These are phyloP conservation scores for Termitomyces bulborhizus DNA, from an alignment of 768 basidiomycete species.

Conservation along the genomic window DNA sequence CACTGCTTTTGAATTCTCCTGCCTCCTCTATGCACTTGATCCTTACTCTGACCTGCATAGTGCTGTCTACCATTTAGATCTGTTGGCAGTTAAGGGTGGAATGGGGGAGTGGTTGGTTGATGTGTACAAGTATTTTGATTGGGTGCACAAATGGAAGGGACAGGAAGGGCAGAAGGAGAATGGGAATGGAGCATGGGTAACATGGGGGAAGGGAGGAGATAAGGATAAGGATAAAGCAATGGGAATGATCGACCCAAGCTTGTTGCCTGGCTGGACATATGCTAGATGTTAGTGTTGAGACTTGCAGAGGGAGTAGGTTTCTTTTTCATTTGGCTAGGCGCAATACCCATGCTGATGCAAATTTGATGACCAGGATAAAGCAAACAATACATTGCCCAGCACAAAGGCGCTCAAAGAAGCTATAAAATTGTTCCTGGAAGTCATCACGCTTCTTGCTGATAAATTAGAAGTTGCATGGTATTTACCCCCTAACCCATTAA, in stretches of 20 bases:
- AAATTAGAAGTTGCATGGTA: slow-evolving; percentile 75
- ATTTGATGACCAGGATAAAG: slow-evolving; percentile 26
- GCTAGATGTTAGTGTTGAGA: slow-evolving; percentile 59
- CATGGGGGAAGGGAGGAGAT: slow-evolving; percentile 8
- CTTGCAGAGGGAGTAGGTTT: slow-evolving; percentile 38
- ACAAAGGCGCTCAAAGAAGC: slow-evolving; percentile 70
- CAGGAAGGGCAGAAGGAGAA: background rate
- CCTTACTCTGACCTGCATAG: slow-evolving; percentile 90
- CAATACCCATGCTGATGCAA: too few species aligned
- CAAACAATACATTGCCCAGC: slow-evolving; percentile 37
- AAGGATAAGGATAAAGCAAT: slow-evolving; percentile 5
- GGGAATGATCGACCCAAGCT: slow-evolving; percentile 41
- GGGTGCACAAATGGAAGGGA: background rate
- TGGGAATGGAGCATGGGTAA: slow-evolving; percentile 7
- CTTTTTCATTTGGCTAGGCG: too few species aligned
- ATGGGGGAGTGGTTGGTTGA: slow-evolving; percentile 80
- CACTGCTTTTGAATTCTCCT: slow-evolving; percentile 87
- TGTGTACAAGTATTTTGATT: slow-evolving; percentile 43
- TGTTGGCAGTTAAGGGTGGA: slow-evolving; percentile 74
- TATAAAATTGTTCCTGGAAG: slow-evolving; percentile 69
- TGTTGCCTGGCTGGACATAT: slow-evolving; percentile 77
- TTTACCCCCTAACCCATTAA: too few species aligned
- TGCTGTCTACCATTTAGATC: slow-evolving; percentile 75
- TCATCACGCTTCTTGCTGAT: slow-evolving; percentile 79
- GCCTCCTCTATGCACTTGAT: slow-evolving; percentile 78